Conservation (phyloP, 805 yeast genomes). For the Huiozyma naganishii region DNA sequence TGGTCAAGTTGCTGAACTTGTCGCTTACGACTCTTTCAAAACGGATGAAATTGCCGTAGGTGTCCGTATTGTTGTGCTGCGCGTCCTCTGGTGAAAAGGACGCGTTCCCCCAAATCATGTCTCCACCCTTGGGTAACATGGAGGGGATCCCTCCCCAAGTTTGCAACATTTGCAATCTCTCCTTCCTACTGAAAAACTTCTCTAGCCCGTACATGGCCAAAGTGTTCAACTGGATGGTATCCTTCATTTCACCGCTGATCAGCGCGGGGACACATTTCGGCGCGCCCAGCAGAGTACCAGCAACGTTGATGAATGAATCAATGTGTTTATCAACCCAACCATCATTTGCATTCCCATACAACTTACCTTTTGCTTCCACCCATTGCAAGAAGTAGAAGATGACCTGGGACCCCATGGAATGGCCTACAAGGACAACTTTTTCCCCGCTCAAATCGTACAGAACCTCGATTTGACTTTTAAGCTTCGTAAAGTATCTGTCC, state of each 20-base stretch:
- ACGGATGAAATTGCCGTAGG: conserved; percentile 67
- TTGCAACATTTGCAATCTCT: conserved; percentile 74
- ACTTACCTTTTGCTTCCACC: conserved; percentile 82
- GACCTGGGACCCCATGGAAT: conserved; percentile 95
- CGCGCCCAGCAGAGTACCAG: conserved; percentile 87
- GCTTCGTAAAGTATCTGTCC: conserved; percentile 72
- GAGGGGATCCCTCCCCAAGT: conserved; percentile 88
- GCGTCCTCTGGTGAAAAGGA: conserved; percentile 63
- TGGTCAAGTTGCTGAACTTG: conserved; percentile 40
- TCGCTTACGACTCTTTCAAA: conserved; percentile 28
- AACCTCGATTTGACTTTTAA: conserved; percentile 65
- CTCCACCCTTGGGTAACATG: conserved; percentile 96
- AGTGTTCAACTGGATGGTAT: conserved; percentile 87
- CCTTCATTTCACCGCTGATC: conserved; percentile 96
- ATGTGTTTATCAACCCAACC: conserved; percentile 80
- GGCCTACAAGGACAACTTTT: conserved; percentile 73
- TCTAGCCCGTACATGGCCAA: conserved; percentile 91
- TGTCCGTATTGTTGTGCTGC: conserved; percentile 23
- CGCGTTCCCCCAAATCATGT: conserved; percentile 73
- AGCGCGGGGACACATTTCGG: conserved; percentile 90
- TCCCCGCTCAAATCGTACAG: conserved; percentile 41
- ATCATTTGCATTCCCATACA: conserved; percentile 85
- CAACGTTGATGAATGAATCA: conserved; percentile 72
- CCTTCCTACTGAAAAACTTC: conserved; percentile 81
- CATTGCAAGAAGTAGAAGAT: conserved; percentile 84